Conservation (phyloP, 768 basidiomycete genomes). For the Podaxis carcinomalis region DNA sequence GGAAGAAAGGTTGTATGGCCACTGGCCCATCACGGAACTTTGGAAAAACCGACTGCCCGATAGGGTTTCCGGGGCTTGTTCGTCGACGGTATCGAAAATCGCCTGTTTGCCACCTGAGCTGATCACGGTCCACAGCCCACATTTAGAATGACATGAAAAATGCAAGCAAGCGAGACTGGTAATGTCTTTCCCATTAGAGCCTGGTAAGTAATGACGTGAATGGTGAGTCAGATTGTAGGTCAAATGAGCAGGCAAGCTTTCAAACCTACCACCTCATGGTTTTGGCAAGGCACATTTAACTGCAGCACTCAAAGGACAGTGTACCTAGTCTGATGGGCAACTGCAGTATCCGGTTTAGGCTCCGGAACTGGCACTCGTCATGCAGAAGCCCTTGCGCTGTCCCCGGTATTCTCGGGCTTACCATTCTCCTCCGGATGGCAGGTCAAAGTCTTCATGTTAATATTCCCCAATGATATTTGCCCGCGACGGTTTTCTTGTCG, state of each 20-base stretch:
- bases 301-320: not conserved
- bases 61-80: slow-evolving; percentile 1
- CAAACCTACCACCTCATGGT: not conserved
- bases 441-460: not conserved
- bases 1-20: not conserved
- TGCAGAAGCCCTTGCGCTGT: not conserved
- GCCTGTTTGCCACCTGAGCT: not conserved
- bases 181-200: not conserved
- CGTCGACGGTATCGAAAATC: not conserved
- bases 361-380: no score
- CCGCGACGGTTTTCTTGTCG: not conserved
- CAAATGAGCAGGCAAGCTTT: not conserved
- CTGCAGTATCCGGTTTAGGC: not conserved
- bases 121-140: not conserved
- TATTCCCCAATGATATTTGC: not conserved
- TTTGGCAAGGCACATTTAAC: not conserved
- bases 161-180: not conserved
- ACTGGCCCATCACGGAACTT: slow-evolving; percentile 13
- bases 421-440: not conserved
- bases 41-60: slow-evolving; percentile 10
- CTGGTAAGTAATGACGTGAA: not conserved
- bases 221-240: not conserved
- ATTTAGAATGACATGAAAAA: slow-evolving; percentile 2
- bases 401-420: not conserved
- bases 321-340: not conserved